Evolutionary conservation across 805 yeast species (phyloP).

Genomic region (Ogataea saltuana): DNA sequence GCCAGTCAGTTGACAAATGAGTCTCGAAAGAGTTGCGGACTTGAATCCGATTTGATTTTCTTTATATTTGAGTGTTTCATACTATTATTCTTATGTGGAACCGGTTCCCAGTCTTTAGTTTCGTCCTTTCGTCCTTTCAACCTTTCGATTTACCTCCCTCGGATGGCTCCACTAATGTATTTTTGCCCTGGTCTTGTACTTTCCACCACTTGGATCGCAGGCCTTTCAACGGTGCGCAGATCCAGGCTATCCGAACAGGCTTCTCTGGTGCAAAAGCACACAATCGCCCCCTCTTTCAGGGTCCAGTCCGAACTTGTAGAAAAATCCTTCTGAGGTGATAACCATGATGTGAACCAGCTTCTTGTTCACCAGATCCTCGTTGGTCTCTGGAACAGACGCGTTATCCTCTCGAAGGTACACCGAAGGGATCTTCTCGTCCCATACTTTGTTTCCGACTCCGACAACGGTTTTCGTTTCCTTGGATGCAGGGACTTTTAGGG

Average conservation of each 20-base stretch:
- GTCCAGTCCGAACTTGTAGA: constrained; percentile 82
- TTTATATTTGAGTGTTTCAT: no score
- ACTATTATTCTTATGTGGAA: no score
- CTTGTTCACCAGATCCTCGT: constrained; percentile 25
- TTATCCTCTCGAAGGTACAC: constrained; percentile 23
- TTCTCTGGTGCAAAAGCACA: constrained; percentile 62
- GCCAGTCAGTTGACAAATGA: constrained; percentile 7
- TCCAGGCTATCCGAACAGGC: constrained; percentile 18
- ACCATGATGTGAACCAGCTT: constrained; percentile 62
- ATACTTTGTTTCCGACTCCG: constrained; percentile 43
- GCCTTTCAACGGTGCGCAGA: no score
- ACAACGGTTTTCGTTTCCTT: constrained; percentile 48
- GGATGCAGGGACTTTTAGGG: constrained; percentile 48
- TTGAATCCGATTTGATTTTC: no score
- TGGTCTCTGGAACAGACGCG: constrained; percentile 19
- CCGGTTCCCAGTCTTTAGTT: no score
- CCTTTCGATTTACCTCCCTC: no score
- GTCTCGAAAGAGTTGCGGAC: no score
- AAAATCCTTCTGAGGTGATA: constrained; percentile 82
- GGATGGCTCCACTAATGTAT: no score
- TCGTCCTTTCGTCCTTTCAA: no score
- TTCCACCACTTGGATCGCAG: constrained; percentile 4
- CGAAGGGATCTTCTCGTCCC: constrained; percentile 27
- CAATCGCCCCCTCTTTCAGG: constrained; percentile 96
- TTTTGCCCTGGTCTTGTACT: constrained; percentile 6